Evolutionary conservation across 768 basidiomycete species (phyloP).

Genomic region (Cystofilobasidium ferigula): DNA sequence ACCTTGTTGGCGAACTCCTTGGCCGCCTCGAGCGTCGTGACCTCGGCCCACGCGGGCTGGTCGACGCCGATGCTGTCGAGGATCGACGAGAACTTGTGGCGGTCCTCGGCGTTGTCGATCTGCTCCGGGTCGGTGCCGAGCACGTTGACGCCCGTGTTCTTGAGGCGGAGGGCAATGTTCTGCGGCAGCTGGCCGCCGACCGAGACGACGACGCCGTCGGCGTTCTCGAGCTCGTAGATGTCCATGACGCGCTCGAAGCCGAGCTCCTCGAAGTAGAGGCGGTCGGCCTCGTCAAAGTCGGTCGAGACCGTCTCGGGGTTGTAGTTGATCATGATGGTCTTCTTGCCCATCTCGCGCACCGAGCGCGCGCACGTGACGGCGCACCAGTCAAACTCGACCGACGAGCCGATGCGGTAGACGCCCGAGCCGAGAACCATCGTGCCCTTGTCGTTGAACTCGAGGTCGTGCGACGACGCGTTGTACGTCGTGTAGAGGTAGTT

Average conservation of each 20-base stretch:
- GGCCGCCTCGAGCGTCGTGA: constrained; percentile 73
- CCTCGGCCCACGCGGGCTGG: constrained; percentile 93
- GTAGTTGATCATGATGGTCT: constrained; percentile 99
- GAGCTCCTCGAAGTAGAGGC: constrained; percentile 96
- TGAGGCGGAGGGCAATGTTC: constrained; percentile 93
- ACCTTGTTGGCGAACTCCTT: constrained; percentile 83
- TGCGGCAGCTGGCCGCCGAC: constrained; percentile 99
- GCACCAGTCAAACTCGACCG: constrained; percentile 99
- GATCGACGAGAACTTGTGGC: constrained; percentile 97
- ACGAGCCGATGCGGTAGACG: constrained; percentile 95
- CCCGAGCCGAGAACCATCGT: constrained; percentile 99
- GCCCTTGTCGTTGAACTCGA: constrained; percentile 88
- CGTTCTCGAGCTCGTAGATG: constrained; percentile 90
- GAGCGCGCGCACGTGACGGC: constrained; percentile 96
- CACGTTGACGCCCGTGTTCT: constrained; percentile 79
- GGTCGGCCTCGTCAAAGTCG: constrained; percentile 98
- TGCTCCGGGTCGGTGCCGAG: constrained; percentile 89
- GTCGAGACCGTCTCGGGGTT: constrained; percentile 99
- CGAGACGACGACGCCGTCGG: constrained; percentile 87
- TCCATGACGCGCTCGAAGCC: constrained; percentile 99
- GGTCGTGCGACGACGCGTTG: constrained; percentile 90
- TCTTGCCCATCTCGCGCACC: constrained; percentile 80
- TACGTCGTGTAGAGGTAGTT: constrained; percentile 99
- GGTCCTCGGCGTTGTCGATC: constrained; percentile 95
- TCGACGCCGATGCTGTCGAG: constrained; percentile 91